Percentiles rank a stretch among this genome's conserved stretches.
These are phyloP conservation scores for Agroathelia rolfsii DNA, from an alignment of 1,284 basidiomycete species.

Conservation along the genomic window DNA sequence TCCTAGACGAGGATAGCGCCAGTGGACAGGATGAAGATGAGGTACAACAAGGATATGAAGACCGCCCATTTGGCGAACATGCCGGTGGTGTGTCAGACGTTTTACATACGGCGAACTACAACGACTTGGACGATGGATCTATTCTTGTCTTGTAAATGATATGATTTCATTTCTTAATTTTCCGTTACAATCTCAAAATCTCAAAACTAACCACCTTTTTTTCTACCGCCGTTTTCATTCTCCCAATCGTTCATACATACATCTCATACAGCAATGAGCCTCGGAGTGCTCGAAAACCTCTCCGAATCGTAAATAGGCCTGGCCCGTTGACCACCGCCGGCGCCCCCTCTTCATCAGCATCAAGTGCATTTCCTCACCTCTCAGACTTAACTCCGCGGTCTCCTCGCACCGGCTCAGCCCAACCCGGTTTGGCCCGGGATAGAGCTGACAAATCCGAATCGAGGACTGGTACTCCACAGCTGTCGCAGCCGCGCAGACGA, in stretches of 20 bases:
- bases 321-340: slow-evolving; percentile 8
- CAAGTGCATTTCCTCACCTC: slow-evolving; percentile 5
- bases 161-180: slow-evolving; percentile 4
- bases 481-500: neutral
- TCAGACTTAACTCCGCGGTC: slow-evolving; percentile 3
- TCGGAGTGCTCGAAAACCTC: slow-evolving; percentile 33
- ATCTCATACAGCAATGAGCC: slow-evolving; percentile 34
- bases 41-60: slow-evolving; percentile 17
- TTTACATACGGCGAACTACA: slow-evolving; percentile 12
- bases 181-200: slow-evolving; percentile 1
- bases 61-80: slow-evolving; percentile 15
- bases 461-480: neutral
- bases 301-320: slow-evolving; percentile 17
- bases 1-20: slow-evolving; percentile 6
- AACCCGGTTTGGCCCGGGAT: no score
- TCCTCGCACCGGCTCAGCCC: no score
- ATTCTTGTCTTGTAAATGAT: slow-evolving; percentile 36
- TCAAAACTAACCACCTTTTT: neutral
- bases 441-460: no score
- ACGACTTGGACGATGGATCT: slow-evolving; percentile 26
- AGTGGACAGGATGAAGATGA: slow-evolving; percentile 13
- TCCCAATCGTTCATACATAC: no score
- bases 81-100: no score
- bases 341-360: slow-evolving; percentile 3
- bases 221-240: no score